Conservation (phyloP, 2,329 filamentous ascomycete species). For the Sporothrix schenckii region DNA sequence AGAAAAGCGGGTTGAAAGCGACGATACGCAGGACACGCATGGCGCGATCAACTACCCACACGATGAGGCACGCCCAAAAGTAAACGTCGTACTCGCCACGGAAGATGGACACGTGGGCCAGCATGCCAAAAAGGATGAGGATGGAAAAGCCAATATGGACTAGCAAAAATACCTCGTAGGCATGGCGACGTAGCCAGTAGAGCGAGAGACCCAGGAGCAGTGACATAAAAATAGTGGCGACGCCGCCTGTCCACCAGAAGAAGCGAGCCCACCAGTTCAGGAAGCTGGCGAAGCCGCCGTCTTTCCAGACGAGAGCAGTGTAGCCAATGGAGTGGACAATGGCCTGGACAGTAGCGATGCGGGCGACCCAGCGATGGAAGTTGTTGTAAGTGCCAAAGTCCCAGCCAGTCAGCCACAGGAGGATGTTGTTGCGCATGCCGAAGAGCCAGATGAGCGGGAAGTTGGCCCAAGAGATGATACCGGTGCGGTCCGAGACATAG, state of each 20-base stretch:
- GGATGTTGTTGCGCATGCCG: conserved; percentile 66
- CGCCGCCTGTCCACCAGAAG: conserved; percentile 35
- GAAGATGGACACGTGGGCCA: conserved; percentile 48
- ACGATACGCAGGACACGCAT: conserved; percentile 49
- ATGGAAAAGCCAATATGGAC: conserved; percentile 49
- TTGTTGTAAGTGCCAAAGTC: conserved; percentile 67
- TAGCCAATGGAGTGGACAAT: conserved; percentile 66
- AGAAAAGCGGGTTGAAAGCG: conserved; percentile 43
- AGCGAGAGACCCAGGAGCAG: conserved; percentile 52
- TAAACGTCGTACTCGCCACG: conserved; percentile 48
- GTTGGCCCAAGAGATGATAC: conserved; percentile 34
- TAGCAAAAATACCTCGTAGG: conserved; percentile 57
- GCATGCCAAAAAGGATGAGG: conserved; percentile 46
- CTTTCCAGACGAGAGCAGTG: conserved; percentile 46
- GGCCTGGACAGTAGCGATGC: conserved; percentile 63
- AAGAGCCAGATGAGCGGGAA: conserved; percentile 51
- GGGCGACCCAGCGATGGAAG: conserved; percentile 68
- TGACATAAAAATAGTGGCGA: conserved; percentile 52
- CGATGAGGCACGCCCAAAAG: conserved; percentile 26
- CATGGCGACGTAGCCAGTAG: conserved; percentile 55
- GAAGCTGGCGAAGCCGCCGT: conserved; percentile 11
- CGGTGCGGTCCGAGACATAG: conserved; percentile 37
- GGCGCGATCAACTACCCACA: conserved; percentile 35
- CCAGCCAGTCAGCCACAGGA: conserved; percentile 70
- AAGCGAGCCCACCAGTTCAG: background rate